phyloP scores from a whole-genome alignment of 2,329 filamentous ascomycete genomes.

The Aspergillus sp. region DNA sequence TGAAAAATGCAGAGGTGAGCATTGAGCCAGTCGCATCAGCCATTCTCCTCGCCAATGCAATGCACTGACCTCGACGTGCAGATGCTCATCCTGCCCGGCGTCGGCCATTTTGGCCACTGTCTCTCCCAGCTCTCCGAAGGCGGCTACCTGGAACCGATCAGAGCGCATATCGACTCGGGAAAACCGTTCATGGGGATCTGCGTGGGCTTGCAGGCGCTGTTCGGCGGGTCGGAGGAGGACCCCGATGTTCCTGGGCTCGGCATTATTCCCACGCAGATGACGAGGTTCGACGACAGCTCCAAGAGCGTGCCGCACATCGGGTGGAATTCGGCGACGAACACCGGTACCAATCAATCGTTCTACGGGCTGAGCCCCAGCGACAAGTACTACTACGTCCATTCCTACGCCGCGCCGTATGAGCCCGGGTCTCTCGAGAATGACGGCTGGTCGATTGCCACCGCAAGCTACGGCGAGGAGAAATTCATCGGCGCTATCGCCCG shows the following conservation, averaged over 20 bases:
- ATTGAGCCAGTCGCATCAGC: background rate
- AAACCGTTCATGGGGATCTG: conserved; percentile 98
- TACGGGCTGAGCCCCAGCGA: conserved; percentile 71
- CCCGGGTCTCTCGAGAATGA: conserved; percentile 64
- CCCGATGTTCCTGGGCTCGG: conserved; percentile 62
- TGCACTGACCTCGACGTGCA: conserved; percentile 30
- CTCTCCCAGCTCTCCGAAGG: conserved; percentile 71
- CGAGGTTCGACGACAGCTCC: conserved; percentile 63
- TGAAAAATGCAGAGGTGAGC: conserved; percentile 71
- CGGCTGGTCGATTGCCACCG: conserved; percentile 90
- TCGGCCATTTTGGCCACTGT: conserved; percentile 97
- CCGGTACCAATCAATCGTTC: conserved; percentile 45
- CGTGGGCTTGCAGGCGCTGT: conserved; percentile 85
- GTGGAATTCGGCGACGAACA: conserved; percentile 77
- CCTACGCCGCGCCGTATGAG: conserved; percentile 73
- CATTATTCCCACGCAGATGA: conserved; percentile 60
- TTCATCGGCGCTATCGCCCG: conserved; percentile 86
- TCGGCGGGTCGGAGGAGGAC: conserved; percentile 75
- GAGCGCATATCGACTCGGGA: conserved; percentile 72
- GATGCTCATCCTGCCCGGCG: conserved; percentile 91
- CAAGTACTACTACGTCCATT: conserved; percentile 99
- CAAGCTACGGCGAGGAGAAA: conserved; percentile 73
- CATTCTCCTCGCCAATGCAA: too few species aligned
- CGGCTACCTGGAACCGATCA: conserved; percentile 75
- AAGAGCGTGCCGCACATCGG: conserved; percentile 99